Evolutionary conservation across 495 filamentous ascomycete species (phyloP), one percentile per base, ranked within the genome.

Genomic region (Aspergillus kassunensis): DNA sequence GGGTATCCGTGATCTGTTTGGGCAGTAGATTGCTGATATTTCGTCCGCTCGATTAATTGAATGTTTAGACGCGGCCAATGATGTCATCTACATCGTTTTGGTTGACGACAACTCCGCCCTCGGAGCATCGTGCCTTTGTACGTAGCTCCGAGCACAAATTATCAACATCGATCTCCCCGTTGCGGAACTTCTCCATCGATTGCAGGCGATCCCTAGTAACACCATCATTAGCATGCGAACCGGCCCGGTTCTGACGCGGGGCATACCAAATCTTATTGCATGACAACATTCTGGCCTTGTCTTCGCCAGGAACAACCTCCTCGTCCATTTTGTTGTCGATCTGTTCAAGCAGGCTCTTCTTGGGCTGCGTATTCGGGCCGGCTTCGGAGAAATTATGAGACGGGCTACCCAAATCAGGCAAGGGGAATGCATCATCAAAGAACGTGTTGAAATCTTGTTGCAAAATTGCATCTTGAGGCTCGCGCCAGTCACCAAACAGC

Each of bases 71-170:
- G 54, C 77, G 80, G 23, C 79, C 83, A 74, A 95, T 78, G 49
- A 91, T 88, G 44, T 76, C 78, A 60, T 95, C 85, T 59, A 97
- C 92, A 65, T 97, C 90, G 35, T 82, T 83, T 70, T 96, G 81
- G 57, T 89, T 86, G 42, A 98, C 87, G 19, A 97, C 90, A n/a
- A 92, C 88, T 23, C 93, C 92, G 21, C 78, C 82, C 62, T 95
- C 93, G 1, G 90, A 95, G 64, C 95, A 99, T 64, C 91, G 91
- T 39, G 95, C 95, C 72, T 99, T 99, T 60, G 87, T 86, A 51
- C 91, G 86, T n/a, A 99, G 80, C 55, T 99, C 91, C 6, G 86
- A 83, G 70, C 95, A 99, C 11, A 99, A 79, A 47, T 82, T 80
- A 63, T 99, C 95, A 57, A 99, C 86, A 58, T 99, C 93, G 54